phyloP scores from a whole-genome alignment of 352 stramenopile species.

The Phytopythium montanum region DNA sequence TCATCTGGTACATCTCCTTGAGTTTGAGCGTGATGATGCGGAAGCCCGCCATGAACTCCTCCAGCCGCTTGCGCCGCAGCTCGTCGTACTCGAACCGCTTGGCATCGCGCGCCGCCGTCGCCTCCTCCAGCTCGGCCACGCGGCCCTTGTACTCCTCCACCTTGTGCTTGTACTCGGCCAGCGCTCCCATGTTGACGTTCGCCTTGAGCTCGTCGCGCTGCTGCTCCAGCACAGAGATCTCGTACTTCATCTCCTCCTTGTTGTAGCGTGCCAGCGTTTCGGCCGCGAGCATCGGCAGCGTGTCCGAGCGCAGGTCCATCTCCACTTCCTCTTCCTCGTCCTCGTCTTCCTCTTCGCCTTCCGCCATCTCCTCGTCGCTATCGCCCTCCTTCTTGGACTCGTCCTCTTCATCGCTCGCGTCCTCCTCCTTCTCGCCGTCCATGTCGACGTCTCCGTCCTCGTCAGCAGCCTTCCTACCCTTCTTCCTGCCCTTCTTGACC shows the following conservation, averaged over 20 bases:
- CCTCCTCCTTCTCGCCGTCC: constrained; percentile 29
- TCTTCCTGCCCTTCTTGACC: constrained; percentile 16
- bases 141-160: constrained; percentile 94
- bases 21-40: constrained; percentile 98
- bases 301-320: constrained; percentile 34
- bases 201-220: constrained; percentile 92
- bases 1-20: constrained; percentile 99
- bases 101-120: constrained; percentile 90
- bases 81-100: constrained; percentile 96
- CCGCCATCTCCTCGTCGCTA: constrained; percentile 11
- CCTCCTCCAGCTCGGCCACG: constrained; percentile 93
- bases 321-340: constrained; percentile 30
- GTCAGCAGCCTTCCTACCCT: constrained; percentile 8
- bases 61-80: constrained; percentile 94
- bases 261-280: constrained; percentile 85
- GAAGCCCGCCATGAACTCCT: constrained; percentile 99
- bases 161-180: constrained; percentile 93
- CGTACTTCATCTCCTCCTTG: constrained; percentile 92
- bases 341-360: constrained; percentile 14
- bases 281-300: constrained; percentile 70
- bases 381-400: constrained; percentile 25
- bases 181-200: constrained; percentile 93
- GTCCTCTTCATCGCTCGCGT: constrained; percentile 12
- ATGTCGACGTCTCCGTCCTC: constrained; percentile 23
- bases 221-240: constrained; percentile 91